These are phyloP conservation scores for Vickermania spadyakhi DNA, from an alignment of 208 protist species.

Conservation along the genomic window DNA sequence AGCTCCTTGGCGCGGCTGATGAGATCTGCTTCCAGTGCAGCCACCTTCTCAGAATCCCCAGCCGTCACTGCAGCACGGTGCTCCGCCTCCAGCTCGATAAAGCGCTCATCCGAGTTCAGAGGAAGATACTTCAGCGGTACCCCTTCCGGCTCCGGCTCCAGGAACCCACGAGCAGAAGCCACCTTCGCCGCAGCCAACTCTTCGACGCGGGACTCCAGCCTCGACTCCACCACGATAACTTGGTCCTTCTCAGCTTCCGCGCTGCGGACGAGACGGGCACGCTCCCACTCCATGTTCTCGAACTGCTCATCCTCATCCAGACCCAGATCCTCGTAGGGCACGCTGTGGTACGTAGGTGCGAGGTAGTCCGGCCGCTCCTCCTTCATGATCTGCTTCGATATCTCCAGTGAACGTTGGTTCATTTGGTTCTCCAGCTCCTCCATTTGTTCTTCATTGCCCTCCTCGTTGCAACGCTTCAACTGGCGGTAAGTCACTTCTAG, in stretches of 20 bases:
- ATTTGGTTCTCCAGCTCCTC: constrained; percentile 65
- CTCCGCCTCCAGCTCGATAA: constrained; percentile 17
- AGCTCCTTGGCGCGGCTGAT: constrained; percentile 59
- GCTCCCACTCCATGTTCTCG: constrained; percentile 50
- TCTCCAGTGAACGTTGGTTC: constrained; percentile 61
- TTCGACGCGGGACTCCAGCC: constrained; percentile 18
- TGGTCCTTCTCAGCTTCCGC: background rate
- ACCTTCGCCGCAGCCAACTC: constrained; percentile 17
- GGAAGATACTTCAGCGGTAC: constrained; percentile 19
- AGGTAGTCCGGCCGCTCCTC: constrained; percentile 54
- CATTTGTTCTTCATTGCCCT: constrained; percentile 37
- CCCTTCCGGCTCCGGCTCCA: constrained; percentile 20
- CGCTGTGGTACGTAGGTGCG: constrained; percentile 24
- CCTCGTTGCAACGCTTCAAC: constrained; percentile 13
- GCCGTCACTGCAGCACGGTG: constrained; percentile 2
- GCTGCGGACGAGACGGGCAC: constrained; percentile 10
- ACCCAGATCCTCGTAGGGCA: constrained; percentile 53
- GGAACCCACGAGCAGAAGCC: constrained; percentile 17
- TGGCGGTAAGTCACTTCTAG: constrained; percentile 24
- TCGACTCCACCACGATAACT: constrained; percentile 1
- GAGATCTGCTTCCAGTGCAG: constrained; percentile 36
- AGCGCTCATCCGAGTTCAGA: constrained; percentile 16
- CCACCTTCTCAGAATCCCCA: constrained; percentile 15
- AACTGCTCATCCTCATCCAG: constrained; percentile 64
- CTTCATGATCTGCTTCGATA: constrained; percentile 60